A percentile compares a stretch with the other conserved stretches of the same genome.
These are phyloP conservation scores for Alternaria sp. DNA, from an alignment of 2,329 filamentous ascomycete genomes.

Conservation along the genomic window DNA sequence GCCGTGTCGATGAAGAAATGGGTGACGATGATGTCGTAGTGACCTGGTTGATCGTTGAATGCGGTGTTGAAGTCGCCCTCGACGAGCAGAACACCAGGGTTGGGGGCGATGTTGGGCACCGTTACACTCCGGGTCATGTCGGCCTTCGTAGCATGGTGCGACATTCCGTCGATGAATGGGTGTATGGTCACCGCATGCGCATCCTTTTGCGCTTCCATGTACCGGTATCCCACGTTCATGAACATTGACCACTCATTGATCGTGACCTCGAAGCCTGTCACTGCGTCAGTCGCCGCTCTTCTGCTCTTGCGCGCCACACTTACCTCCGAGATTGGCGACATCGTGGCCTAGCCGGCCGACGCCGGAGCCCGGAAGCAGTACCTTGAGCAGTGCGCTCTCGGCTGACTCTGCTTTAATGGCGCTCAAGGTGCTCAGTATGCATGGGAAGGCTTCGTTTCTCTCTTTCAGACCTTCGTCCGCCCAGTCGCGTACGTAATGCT, in stretches of 20 bases:
- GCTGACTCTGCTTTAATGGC: neutral
- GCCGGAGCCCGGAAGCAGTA: conserved; percentile 62
- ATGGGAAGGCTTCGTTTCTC: conserved; percentile 50
- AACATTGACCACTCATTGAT: conserved; percentile 66
- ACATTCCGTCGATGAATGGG: conserved; percentile 64
- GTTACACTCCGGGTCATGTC: conserved; percentile 56
- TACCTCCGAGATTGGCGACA: conserved; percentile 51
- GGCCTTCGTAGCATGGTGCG: conserved; percentile 58
- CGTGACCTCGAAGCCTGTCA: conserved; percentile 58
- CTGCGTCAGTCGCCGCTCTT: neutral
- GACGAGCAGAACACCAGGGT: conserved; percentile 54
- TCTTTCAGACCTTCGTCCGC: conserved; percentile 57
- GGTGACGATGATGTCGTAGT: conserved; percentile 60
- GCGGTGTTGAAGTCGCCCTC: conserved; percentile 64
- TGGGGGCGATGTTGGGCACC: conserved; percentile 51
- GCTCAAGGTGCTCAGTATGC: conserved; percentile 38
- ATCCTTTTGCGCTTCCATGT: conserved; percentile 48
- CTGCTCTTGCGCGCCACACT: conserved; percentile 13
- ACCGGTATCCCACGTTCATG: conserved; percentile 63
- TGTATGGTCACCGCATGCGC: conserved; percentile 47
- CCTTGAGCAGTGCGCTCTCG: conserved; percentile 35
- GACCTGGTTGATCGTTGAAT: conserved; percentile 28
- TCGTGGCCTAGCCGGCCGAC: conserved; percentile 61
- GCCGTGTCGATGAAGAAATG: conserved; percentile 69
- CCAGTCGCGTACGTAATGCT: conserved; percentile 66